These are phyloP conservation scores for Corniculantispora saksenae DNA, from an alignment of 2,329 filamentous ascomycete species.

Conservation along the genomic window DNA sequence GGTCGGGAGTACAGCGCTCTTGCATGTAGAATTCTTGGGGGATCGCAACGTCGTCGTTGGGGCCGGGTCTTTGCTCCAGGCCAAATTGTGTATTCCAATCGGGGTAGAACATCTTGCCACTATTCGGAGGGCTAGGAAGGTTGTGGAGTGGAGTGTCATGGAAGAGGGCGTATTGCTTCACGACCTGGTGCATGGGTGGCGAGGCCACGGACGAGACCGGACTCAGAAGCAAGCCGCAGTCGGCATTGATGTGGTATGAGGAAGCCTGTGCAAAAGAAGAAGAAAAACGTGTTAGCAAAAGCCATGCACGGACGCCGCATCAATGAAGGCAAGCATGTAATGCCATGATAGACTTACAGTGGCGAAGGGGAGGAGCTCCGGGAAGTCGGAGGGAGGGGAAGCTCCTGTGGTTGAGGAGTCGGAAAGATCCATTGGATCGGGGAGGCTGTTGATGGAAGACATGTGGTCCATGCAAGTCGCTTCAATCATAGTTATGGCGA, in stretches of 20 bases:
- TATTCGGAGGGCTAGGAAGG: slow-evolving; percentile 50
- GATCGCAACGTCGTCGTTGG: slow-evolving; percentile 36
- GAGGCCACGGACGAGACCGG: slow-evolving; percentile 52
- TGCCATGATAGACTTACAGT: slow-evolving; percentile 3
- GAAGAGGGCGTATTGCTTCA: slow-evolving; percentile 42
- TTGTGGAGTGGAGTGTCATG: slow-evolving; percentile 39
- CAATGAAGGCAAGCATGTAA: no score
- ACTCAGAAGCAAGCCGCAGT: slow-evolving; percentile 50
- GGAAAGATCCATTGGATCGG: slow-evolving; percentile 5
- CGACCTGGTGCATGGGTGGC: slow-evolving; percentile 47
- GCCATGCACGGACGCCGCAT: no score
- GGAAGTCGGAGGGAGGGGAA: slow-evolving; percentile 7
- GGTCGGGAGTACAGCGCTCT: slow-evolving; percentile 39
- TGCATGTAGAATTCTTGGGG: slow-evolving; percentile 42
- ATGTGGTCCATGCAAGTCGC: slow-evolving; percentile 7
- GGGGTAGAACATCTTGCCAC: slow-evolving; percentile 45
- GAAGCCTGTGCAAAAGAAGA: slow-evolving; percentile 22
- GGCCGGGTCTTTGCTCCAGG: slow-evolving; percentile 26
- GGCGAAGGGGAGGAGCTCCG: slow-evolving; percentile 11
- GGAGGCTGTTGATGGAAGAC: background rate
- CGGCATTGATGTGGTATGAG: slow-evolving; percentile 36
- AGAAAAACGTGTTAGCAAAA: background rate
- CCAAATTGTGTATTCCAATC: slow-evolving; percentile 44
- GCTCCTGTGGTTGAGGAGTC: background rate
- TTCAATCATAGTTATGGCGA: background rate